Conservation (phyloP, 345 rosid genomes). For the Sapria himalayana region DNA sequence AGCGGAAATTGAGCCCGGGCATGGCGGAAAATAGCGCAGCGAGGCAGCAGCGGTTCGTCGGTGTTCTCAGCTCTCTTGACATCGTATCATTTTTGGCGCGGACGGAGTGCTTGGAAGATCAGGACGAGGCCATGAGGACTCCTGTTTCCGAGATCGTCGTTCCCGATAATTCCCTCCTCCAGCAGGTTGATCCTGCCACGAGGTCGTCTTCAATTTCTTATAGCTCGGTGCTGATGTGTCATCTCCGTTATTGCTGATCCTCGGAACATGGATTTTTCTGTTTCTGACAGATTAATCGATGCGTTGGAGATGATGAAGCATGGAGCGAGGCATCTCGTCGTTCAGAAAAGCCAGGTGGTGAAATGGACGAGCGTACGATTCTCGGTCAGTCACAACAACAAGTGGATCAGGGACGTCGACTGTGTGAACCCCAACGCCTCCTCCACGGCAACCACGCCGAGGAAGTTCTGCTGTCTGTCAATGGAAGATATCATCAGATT, state of each 20-base stretch:
- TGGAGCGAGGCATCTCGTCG: conserved; percentile 76
- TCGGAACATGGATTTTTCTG: conserved; percentile 1
- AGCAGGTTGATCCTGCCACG: conserved; percentile 85
- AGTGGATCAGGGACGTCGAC: conserved; percentile 79
- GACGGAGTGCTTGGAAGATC: conserved; percentile 63
- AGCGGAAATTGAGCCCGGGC: conserved; percentile 32
- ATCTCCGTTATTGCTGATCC: background rate
- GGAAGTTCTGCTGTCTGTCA: conserved; percentile 87
- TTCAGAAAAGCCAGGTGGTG: conserved; percentile 55
- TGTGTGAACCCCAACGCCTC: conserved; percentile 34
- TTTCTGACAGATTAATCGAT: conserved; percentile 52
- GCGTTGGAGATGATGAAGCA: conserved; percentile 99
- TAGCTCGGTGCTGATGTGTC: background rate
- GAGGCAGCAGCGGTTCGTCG: conserved; percentile 75
- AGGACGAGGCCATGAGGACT: conserved; percentile 55
- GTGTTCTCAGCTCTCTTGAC: conserved; percentile 72
- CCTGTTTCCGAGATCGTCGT: conserved; percentile 56
- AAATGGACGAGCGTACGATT: conserved; percentile 96
- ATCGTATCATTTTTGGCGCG: conserved; percentile 58
- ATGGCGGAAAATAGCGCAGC: conserved; percentile 38
- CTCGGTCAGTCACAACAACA: conserved; percentile 59
- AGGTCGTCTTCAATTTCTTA: conserved; percentile 20
- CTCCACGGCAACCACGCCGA: conserved; percentile 25
- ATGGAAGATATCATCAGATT: conserved; percentile 85
- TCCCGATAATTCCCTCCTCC: conserved; percentile 38